Percentiles rank a stretch among this genome's conserved stretches.
Evolutionary conservation across 768 basidiomycete species (phyloP).

Genomic region (Podaxis sp.): DNA sequence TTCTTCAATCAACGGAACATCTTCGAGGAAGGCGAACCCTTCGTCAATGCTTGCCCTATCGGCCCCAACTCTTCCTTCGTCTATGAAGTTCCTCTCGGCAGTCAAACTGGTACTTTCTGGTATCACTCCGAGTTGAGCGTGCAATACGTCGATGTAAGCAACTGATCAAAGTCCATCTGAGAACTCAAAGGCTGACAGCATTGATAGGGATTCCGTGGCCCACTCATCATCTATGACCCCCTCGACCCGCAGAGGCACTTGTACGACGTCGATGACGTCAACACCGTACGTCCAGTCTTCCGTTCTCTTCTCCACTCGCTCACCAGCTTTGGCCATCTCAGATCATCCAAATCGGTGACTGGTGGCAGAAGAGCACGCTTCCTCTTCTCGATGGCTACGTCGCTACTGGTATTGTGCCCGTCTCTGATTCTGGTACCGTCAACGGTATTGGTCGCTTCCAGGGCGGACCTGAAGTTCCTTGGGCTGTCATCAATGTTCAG

Average conservation of each 20-base stretch:
- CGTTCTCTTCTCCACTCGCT: conserved; percentile 17
- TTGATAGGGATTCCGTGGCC: conserved; percentile 43
- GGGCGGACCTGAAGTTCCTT: conserved; percentile 37
- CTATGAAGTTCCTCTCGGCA: conserved; percentile 35
- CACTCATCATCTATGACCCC: conserved; percentile 36
- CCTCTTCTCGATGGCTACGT: conserved; percentile 29
- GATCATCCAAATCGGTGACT: conserved; percentile 36
- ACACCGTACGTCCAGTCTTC: conserved; percentile 19
- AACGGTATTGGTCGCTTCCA: conserved; percentile 46
- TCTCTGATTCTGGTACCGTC: conserved; percentile 41
- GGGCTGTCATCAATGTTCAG: conserved; percentile 41
- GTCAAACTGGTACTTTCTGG: conserved; percentile 28
- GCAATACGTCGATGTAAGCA: conserved; percentile 13
- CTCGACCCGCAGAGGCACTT: conserved; percentile 23
- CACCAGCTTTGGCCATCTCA: conserved; percentile 26
- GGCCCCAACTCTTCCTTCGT: conserved; percentile 37
- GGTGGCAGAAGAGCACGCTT: conserved; percentile 36
- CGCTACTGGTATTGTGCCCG: conserved; percentile 28
- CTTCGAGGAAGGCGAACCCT: conserved; percentile 18
- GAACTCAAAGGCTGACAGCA: not conserved
- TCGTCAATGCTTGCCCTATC: conserved; percentile 50
- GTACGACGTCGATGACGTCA: conserved; percentile 20
- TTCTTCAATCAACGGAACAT: conserved; percentile 20
- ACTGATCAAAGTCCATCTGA: not conserved
- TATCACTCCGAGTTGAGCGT: conserved; percentile 21